Evolutionary conservation across 2,329 filamentous ascomycete species (phyloP), one percentile per base, ranked within the genome.

Genomic region (Aspergillus sp.): DNA sequence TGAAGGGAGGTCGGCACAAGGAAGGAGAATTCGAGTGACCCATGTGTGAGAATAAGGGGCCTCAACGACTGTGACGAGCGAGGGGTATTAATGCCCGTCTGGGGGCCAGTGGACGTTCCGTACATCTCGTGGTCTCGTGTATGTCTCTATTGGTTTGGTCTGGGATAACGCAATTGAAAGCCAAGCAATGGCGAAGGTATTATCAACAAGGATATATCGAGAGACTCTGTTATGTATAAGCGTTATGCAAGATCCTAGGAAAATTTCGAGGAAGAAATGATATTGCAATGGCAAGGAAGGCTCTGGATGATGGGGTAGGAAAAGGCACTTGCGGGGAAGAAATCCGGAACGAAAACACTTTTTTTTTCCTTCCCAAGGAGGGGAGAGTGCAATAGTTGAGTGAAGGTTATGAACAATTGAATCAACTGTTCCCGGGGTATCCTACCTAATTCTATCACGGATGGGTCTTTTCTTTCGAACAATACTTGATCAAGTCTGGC

Each of bases 81-180:
- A 71, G 95, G 95, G 70, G 95, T 99, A 68, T 93, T 96, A 75
- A 96, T 92, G 80, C 95, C 95, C 82, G 95, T 99, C 81, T 96
- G 93, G 64, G 91, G 88, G 80, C 90, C 91, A 62, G 88, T 91
- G 71, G 77, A 77, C 73, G 90, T 88, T 80, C 91, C 91, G 86
- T 95, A 96, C 92, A 96, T 96, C 78, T 72, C 86, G 62, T 66
- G 21, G 23, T 23, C 62, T 39, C 67, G 61, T 60, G 63, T 49
- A 54, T 68, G 59, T 59, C 54, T 58, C 53, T 56, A 57, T 61
- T 25, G 44, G 54, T 49, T 36, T 44, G 27, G 23, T 41, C 5
- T 54, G 56, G 38, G 17, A 59, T 57, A 39, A 15, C 21, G 30
- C 47, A 36, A 57, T 47, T 44, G 56, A 6, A 56, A 44, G 25